Evolutionary conservation across 1,139 yeast genomes (phyloP), one percentile per base, ranked within the genome.

Genomic region (Debaryomyces sp.): DNA sequence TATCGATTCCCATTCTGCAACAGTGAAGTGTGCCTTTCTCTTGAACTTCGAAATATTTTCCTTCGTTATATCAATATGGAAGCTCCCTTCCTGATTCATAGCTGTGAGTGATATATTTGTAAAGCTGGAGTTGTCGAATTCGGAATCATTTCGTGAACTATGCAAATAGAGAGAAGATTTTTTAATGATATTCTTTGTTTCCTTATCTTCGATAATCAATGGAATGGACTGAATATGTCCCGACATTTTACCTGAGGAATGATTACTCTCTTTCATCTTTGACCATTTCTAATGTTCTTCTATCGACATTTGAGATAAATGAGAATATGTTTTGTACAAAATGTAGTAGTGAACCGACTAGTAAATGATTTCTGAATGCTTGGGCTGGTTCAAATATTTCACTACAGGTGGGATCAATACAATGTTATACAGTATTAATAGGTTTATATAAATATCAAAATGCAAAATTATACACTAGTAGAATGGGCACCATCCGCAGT

Each of bases 401-500:
- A 1, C 30, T 30, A 30, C 21, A 17, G 5, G 12, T 7, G 5
- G 17, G 5, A 9, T 32, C 4, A 7, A 17, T 32, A 15, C 10
- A 32, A 17, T 15, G 21, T 15, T 17, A 5, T 32, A 13, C 21
- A 9, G 8, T 3, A 15, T 8, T 32, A 3, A 17, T 32, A 32
- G 22, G 17, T 15, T 9, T 17, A 15, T 32, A 17, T 8, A 32
- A 13, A 13, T 27, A 6, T 15, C 2, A 18, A 15, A 9, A 42
- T 23, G 38, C 33, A 38, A n/a, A 18, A 30, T n/a, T n/a, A 36
- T 38, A 24, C 12, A 13, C 51, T 58, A 80, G 48, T 69, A 76
- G 54, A 80, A 82, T 9, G 85, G 85, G 50, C 80, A 78, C 98
- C 96, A 89, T 2, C 99, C 99, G 61, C 82, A 77, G 62, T 84